Conservation (phyloP, 2,329 filamentous ascomycete species). For the Pochonia chlamydosporia region DNA sequence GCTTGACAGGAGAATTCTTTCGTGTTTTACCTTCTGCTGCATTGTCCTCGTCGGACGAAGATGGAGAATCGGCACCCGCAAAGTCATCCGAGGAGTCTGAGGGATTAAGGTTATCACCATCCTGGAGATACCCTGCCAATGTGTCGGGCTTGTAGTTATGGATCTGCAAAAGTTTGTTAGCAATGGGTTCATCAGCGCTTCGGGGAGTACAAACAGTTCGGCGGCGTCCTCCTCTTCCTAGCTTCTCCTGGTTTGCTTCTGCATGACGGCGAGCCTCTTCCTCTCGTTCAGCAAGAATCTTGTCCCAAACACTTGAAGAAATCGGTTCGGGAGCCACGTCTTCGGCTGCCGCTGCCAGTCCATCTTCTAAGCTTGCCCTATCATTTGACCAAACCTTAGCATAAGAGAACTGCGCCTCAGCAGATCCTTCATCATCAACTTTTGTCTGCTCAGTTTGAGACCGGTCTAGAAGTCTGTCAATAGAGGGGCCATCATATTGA, state of each 20-base stretch:
- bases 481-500: constrained; percentile 70
- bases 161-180: constrained; percentile 14
- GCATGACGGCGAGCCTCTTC: constrained; percentile 69
- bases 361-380: constrained; percentile 59
- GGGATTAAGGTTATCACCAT: constrained; percentile 19
- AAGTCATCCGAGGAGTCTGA: constrained; percentile 30
- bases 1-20: constrained; percentile 18
- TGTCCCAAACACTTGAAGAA: constrained; percentile 77
- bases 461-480: constrained; percentile 89
- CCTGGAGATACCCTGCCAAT: constrained; percentile 16
- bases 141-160: constrained; percentile 29
- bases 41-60: constrained; percentile 24
- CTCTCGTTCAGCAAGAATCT: constrained; percentile 79
- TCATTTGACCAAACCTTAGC: constrained; percentile 91
- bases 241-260: constrained; percentile 60
- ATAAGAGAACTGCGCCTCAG: constrained; percentile 80
- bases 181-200: neutral
- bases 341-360: constrained; percentile 44
- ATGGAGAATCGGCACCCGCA: constrained; percentile 21
- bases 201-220: constrained; percentile 34
- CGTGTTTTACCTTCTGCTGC: constrained; percentile 29
- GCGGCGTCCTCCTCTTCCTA: constrained; percentile 79
- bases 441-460: constrained; percentile 71
- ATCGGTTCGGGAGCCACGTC: constrained; percentile 48
- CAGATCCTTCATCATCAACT: constrained; percentile 54